Base-by-base conservation (phyloP, 1,284 basidiomycete genomes). In the Acaromyces ingoldii region DNA sequence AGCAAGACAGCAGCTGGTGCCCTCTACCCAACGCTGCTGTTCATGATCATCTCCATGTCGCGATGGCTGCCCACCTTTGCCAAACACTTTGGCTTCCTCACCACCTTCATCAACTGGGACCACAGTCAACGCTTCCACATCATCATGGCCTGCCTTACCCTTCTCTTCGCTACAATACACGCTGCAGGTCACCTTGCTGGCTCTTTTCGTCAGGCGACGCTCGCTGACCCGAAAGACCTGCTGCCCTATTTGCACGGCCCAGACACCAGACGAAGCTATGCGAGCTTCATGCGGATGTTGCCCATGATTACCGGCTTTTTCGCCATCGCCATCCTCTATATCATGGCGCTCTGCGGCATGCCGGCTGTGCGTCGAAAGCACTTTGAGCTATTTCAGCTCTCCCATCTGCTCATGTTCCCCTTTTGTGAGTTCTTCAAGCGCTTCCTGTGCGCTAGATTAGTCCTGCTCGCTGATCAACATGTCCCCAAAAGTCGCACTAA, bases 361-460 rank as follows among this genome's bases (percentile, higher is more conserved):
- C 42, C 52, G 11, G 24, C 4, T 9, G 21, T 54, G 9, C 31
- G 44, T 24, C 19, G 24, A 15, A 19, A 29, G 19, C 21, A n/a
- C 22, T 54, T 28, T 17, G 52, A 54, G 29, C 11, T 54, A 1
- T 54, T 54, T 31, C 52, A 54, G 38, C 9, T 45, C 3, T 45
- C 47, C 4, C 52, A 54, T 36, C 39, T 54, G 22, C 44, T 54
- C 33, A 54, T 54, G 52, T 54, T 49, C 26, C 46, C 43, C 31
- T 25, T 40, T 9, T 44, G 37, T 25, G 52, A 33, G 33, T 30
- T 54, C 25, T 34, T 48, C 13, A n/a, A n/a, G n/a, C n/a, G n/a
- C n/a, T n/a, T n/a, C n/a, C n/a, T n/a, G n/a, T n/a, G n/a, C n/a
- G n/a, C n/a, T n/a, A n/a, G n/a, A n/a, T n/a, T n/a, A n/a, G n/a